A percentile compares a stretch with the other conserved stretches of the same genome.
phyloP scores from a whole-genome alignment of 257 asterid genomes.

The Anisodus acutangulus region DNA sequence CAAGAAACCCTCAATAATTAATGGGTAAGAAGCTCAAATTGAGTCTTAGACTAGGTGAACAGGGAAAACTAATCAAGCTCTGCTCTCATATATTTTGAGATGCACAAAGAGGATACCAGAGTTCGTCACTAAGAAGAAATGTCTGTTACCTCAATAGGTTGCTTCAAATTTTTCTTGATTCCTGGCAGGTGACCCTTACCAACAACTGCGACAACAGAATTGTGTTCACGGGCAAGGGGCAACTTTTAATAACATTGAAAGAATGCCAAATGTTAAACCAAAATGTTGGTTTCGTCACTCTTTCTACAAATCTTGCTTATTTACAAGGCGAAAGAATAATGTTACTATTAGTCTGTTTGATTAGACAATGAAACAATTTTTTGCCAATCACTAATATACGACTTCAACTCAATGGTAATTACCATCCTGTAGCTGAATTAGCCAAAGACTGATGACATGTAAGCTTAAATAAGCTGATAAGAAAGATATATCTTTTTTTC shows the following conservation, averaged over 20 bases:
- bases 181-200: slow-evolving; percentile 95
- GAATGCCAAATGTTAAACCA: not conserved
- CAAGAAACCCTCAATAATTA: not conserved
- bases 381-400: not conserved
- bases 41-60: not conserved
- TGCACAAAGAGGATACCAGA: not conserved
- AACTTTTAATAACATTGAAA: slow-evolving; percentile 52
- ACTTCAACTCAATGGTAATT: not conserved
- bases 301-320: too few species aligned
- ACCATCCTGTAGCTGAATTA: not conserved
- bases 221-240: slow-evolving; percentile 66
- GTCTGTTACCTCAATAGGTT: slow-evolving; percentile 67
- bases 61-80: not conserved
- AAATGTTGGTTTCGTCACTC: not conserved
- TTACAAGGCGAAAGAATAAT: not conserved
- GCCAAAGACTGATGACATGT: not conserved
- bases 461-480: not conserved
- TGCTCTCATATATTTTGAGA: not conserved
- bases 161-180: slow-evolving; percentile 80
- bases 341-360: slow-evolving; percentile 12
- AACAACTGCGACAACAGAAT: slow-evolving; percentile 90
- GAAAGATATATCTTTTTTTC: not conserved
- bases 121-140: not conserved
- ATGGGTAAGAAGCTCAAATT: not conserved
- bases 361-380: not conserved